A percentile compares a stretch with the other conserved stretches of the same genome.
phyloP scores from a whole-genome alignment of 2,329 filamentous ascomycete genomes.

The Colletotrichum lini region DNA sequence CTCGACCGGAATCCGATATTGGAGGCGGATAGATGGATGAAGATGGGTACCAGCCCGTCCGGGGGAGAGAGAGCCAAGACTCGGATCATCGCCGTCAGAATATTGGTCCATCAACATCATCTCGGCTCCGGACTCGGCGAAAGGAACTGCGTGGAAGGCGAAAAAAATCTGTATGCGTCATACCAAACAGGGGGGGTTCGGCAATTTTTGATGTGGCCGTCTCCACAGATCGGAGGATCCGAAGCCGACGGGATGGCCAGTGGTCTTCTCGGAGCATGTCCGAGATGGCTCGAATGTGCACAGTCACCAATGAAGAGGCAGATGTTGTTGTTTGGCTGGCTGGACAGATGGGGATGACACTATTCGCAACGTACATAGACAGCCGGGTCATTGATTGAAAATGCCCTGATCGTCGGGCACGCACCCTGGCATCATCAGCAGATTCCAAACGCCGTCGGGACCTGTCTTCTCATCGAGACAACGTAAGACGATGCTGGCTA shows the following conservation, averaged over 20 bases:
- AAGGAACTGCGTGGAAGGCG: neutral
- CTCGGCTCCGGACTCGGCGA: slow-evolving; percentile 35
- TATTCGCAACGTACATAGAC: no score
- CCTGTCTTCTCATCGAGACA: no score
- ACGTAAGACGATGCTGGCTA: no score
- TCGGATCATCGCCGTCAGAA: slow-evolving; percentile 18
- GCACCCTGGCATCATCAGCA: no score
- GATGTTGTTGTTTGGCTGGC: no score
- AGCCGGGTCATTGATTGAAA: no score
- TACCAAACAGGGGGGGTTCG: slow-evolving; percentile 16
- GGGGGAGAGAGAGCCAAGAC: slow-evolving; percentile 17
- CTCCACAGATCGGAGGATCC: slow-evolving; percentile 37
- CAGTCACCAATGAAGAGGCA: neutral
- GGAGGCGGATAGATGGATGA: neutral
- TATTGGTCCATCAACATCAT: slow-evolving; percentile 25
- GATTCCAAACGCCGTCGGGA: no score
- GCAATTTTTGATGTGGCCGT: slow-evolving; percentile 35
- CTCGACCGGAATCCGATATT: neutral
- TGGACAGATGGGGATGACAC: no score
- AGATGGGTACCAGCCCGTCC: neutral
- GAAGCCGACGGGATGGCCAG: slow-evolving; percentile 4
- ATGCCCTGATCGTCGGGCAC: no score
- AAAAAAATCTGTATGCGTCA: slow-evolving; percentile 23
- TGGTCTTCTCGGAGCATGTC: slow-evolving; percentile 24
- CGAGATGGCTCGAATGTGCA: neutral